Conservation (phyloP, 2,329 filamentous ascomycete species). For the Talaromyces amestolkiae region DNA sequence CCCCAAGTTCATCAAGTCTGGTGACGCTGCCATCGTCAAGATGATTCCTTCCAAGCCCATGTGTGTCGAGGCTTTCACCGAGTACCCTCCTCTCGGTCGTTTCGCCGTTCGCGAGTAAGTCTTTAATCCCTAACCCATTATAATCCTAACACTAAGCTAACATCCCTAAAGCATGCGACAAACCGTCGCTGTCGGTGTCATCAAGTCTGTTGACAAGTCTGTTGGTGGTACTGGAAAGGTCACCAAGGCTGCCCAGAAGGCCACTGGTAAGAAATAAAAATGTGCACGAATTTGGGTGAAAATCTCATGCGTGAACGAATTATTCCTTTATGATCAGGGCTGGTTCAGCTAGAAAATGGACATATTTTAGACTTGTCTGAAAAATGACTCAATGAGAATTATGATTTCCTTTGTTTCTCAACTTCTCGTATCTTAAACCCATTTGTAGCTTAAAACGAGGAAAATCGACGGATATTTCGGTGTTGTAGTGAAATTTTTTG, state of each 20-base stretch:
- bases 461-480: background rate
- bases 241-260: constrained; percentile 63
- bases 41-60: constrained; percentile 99
- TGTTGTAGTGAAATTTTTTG: background rate
- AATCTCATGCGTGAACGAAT: constrained; percentile 8
- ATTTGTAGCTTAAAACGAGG: background rate
- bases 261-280: constrained; percentile 66
- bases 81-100: constrained; percentile 98
- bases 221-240: constrained; percentile 59
- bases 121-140: background rate
- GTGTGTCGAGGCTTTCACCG: constrained; percentile 99
- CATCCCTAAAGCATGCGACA: constrained; percentile 57
- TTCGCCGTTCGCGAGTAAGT: constrained; percentile 90
- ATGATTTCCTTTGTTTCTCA: constrained; percentile 14
- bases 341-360: constrained; percentile 11
- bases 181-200: constrained; percentile 80
- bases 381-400: constrained; percentile 18
- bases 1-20: constrained; percentile 99
- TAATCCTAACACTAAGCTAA: too few species aligned
- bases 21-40: constrained; percentile 99
- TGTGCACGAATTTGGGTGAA: constrained; percentile 6
- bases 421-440: background rate
- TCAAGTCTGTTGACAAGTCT: constrained; percentile 78
- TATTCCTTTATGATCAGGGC: constrained; percentile 10
- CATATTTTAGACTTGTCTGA: constrained; percentile 14